A percentile compares a stretch with the other conserved stretches of the same genome.
Conservation (phyloP, 257 asterid genomes). For the Phtheirospermum japonicum region DNA sequence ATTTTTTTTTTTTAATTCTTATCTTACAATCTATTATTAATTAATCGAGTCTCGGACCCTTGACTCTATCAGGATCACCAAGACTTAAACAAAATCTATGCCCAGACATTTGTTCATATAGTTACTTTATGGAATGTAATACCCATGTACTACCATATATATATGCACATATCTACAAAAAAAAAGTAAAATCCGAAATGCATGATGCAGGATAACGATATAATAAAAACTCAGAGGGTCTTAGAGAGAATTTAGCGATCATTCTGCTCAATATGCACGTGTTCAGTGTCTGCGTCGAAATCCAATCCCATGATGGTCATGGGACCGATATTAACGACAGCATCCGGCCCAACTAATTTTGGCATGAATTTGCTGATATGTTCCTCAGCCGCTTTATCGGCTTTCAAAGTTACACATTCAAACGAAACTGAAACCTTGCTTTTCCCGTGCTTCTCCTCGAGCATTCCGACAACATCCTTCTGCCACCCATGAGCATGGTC, state of each 20-base stretch:
- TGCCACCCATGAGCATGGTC: conserved; percentile 99
- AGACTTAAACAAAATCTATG: background rate
- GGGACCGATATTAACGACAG: conserved; percentile 85
- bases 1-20: too few species aligned
- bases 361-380: conserved; percentile 94
- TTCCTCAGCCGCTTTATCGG: conserved; percentile 87
- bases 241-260: background rate
- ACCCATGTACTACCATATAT: background rate
- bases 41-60: too few species aligned
- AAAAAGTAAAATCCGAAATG: too few species aligned
- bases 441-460: conserved; percentile 67
- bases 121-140: background rate
- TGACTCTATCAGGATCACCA: too few species aligned
- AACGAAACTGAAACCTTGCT: conserved; percentile 55
- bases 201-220: too few species aligned
- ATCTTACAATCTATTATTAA: too few species aligned
- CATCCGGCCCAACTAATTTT: conserved; percentile 82
- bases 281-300: conserved; percentile 51
- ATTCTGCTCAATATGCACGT: conserved; percentile 21
- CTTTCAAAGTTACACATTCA: conserved; percentile 90
- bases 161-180: too few species aligned
- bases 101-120: background rate
- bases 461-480: conserved; percentile 79
- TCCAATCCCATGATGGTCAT: conserved; percentile 75
- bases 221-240: too few species aligned